Evolutionary conservation across 192 early-diverging fungal species (phyloP).

Genomic region (Rhizophagus sp.): DNA sequence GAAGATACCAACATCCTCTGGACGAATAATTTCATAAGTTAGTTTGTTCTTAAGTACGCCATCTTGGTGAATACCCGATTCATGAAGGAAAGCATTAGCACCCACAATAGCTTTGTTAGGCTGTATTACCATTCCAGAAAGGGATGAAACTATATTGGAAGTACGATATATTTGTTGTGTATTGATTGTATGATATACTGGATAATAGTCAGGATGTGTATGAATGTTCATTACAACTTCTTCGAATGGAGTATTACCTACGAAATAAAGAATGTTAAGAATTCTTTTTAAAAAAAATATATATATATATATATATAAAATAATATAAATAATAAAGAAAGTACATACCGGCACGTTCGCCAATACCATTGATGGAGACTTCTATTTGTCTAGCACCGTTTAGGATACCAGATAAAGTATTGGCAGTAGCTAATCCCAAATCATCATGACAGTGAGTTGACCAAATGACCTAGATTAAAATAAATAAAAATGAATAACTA

Average conservation of each 20-base stretch:
- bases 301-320: too few species aligned
- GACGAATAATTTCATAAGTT: constrained; percentile 97
- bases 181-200: constrained; percentile 90
- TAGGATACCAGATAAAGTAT: constrained; percentile 85
- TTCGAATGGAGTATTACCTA: constrained; percentile 94
- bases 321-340: background rate
- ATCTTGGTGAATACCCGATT: constrained; percentile 98
- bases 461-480: constrained; percentile 58
- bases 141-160: constrained; percentile 85
- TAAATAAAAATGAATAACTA: background rate
- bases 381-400: constrained; percentile 97
- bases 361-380: constrained; percentile 97
- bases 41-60: constrained; percentile 94
- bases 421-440: constrained; percentile 94
- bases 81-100: constrained; percentile 94
- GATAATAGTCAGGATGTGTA: constrained; percentile 87
- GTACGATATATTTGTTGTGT: constrained; percentile 84
- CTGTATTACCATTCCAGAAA: constrained; percentile 95
- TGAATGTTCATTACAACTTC: constrained; percentile 95
- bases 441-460: constrained; percentile 99
- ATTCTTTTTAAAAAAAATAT: too few species aligned
- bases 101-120: constrained; percentile 99
- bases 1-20: constrained; percentile 87
- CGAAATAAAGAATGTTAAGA: background rate
- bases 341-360: constrained; percentile 77